These are phyloP conservation scores for Barnettozyma populi DNA, from an alignment of 805 yeast genomes.

Conservation along the genomic window DNA sequence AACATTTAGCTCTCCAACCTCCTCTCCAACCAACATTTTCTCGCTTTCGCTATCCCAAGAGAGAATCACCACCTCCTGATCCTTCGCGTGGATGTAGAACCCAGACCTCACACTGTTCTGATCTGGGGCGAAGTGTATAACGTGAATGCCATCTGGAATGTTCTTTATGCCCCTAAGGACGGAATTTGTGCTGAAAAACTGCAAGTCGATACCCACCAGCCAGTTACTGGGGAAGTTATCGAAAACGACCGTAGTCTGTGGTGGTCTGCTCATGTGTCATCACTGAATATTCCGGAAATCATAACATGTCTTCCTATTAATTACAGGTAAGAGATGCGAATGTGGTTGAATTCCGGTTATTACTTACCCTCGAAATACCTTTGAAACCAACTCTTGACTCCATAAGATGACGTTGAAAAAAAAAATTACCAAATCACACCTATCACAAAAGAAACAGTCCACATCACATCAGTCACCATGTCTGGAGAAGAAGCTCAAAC, in stretches of 20 bases:
- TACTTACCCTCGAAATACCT: neutral
- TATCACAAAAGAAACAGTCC: neutral
- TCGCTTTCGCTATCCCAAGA: slow-evolving; percentile 35
- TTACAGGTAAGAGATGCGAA: neutral
- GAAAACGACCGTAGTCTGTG: slow-evolving; percentile 26
- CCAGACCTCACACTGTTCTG: slow-evolving; percentile 37
- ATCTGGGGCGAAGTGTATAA: slow-evolving; percentile 45
- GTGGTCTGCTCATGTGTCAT: slow-evolving; percentile 20
- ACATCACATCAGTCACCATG: slow-evolving; percentile 17
- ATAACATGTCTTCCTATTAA: too few relatives aligned
- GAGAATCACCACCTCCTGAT: slow-evolving; percentile 29
- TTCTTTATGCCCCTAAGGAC: slow-evolving; percentile 45
- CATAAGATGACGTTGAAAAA: neutral
- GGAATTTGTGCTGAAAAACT: slow-evolving; percentile 38
- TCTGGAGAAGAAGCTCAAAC: slow-evolving; percentile 28
- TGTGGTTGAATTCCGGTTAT: neutral
- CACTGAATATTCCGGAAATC: too few relatives aligned
- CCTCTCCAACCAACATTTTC: slow-evolving; percentile 25
- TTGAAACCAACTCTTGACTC: neutral
- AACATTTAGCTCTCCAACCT: slow-evolving; percentile 29
- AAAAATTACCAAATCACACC: neutral
- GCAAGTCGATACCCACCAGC: slow-evolving; percentile 43
- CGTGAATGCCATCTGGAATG: slow-evolving; percentile 47
- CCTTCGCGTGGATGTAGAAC: slow-evolving; percentile 29
- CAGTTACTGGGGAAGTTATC: slow-evolving; percentile 30